Percentiles rank a stretch among this genome's conserved stretches.
These are phyloP conservation scores for Dactylis glomerata DNA, from an alignment of 176 grass and related monocot species.

Conservation along the genomic window DNA sequence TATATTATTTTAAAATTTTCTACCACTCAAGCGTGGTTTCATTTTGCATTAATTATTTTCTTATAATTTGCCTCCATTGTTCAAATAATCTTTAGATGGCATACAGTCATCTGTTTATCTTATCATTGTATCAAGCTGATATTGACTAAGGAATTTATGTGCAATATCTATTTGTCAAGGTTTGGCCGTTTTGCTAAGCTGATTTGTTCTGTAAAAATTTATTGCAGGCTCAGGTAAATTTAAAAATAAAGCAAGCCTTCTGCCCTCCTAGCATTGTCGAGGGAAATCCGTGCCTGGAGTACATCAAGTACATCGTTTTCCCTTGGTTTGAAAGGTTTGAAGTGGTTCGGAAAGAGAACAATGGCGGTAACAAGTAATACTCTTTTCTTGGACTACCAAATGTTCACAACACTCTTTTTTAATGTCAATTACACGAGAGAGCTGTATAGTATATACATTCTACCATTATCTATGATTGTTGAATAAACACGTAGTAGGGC, in stretches of 20 bases:
- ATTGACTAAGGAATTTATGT: not conserved
- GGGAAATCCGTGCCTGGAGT: conserved; percentile 88
- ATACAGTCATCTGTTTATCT: not conserved
- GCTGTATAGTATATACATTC: not conserved
- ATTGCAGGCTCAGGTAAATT: conserved; percentile 76
- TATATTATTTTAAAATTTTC: not conserved
- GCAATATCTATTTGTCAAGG: not conserved
- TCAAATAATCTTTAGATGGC: not conserved
- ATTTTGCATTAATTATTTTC: not conserved
- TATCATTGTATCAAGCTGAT: not conserved
- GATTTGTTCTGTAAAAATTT: conserved; percentile 3
- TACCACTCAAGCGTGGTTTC: not conserved
- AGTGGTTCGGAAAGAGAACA: conserved; percentile 58
- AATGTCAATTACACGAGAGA: not conserved
- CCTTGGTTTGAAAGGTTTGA: conserved; percentile 88
- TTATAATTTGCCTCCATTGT: not conserved
- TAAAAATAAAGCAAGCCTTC: conserved; percentile 95
- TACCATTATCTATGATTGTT: not conserved
- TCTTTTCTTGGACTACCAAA: conserved; percentile 17
- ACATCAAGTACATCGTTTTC: conserved; percentile 86
- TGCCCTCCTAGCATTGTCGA: conserved; percentile 78
- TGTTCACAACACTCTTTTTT: not conserved
- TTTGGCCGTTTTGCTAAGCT: not conserved
- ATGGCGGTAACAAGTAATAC: conserved; percentile 81
- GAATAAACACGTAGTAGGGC: not conserved